These are phyloP conservation scores for Xanthoconium stramineum DNA, from an alignment of 768 basidiomycete genomes.

Conservation along the genomic window DNA sequence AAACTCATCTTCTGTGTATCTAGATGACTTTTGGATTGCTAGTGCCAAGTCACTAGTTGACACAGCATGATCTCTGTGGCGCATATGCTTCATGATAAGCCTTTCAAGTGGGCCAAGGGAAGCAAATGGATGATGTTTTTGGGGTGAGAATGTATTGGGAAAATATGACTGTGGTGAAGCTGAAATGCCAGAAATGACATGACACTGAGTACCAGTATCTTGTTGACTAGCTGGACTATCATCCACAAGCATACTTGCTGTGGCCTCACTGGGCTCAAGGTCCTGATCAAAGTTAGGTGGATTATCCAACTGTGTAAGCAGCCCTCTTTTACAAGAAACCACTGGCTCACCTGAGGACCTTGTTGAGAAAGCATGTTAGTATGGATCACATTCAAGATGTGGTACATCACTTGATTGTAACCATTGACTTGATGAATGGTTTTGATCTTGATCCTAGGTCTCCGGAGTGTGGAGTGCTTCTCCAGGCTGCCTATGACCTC, in stretches of 20 bases:
- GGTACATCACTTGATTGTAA: conserved; percentile 28
- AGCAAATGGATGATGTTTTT: conserved; percentile 16
- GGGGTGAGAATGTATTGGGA: conserved; percentile 22
- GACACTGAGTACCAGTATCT: neutral
- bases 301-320: conserved; percentile 4
- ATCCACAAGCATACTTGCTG: neutral
- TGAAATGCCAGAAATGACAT: neutral
- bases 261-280: neutral
- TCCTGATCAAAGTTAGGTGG: neutral
- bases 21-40: conserved; percentile 5
- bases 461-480: neutral
- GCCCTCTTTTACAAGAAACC: neutral
- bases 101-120: conserved; percentile 17
- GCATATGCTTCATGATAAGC: conserved; percentile 19
- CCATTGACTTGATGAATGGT: conserved; percentile 11
- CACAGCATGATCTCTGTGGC: neutral
- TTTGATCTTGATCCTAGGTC: conserved; percentile 9
- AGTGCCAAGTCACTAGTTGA: conserved; percentile 14
- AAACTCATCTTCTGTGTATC: conserved; percentile 22
- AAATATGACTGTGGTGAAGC: conserved; percentile 1
- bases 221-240: neutral
- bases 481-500: conserved; percentile 4
- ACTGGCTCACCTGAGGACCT: conserved; percentile 7
- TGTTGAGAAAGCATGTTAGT: conserved; percentile 6
- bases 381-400: conserved; percentile 23